Conservation (phyloP, 1,139 yeast genomes). For the Diutina neorugosa region DNA sequence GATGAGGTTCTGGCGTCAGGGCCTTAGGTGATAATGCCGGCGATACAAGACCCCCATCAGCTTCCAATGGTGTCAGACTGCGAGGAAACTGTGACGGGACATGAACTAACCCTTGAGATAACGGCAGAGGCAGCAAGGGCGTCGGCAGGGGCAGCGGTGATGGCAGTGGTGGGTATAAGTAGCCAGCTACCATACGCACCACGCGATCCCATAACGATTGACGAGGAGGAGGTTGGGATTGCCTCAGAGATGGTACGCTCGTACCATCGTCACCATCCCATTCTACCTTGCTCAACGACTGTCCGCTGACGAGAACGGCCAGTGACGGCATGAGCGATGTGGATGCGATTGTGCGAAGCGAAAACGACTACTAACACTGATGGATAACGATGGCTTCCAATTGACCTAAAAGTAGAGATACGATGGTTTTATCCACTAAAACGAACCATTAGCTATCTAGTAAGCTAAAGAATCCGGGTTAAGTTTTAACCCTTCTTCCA, state of each 20-base stretch:
- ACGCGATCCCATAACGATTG: background rate
- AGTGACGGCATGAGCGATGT: background rate
- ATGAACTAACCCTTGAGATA: background rate
- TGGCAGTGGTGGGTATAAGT: background rate
- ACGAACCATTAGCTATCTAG: too few relatives aligned
- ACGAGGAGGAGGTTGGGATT: background rate
- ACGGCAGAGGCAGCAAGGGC: background rate
- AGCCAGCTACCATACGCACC: background rate
- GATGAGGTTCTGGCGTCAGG: background rate
- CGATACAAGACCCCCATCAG: background rate
- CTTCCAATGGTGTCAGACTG: background rate
- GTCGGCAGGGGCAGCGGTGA: background rate
- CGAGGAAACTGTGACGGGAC: background rate
- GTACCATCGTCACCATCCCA: background rate
- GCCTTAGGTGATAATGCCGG: background rate
- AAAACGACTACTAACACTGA: background rate
- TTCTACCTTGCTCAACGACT: background rate
- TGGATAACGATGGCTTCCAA: background rate
- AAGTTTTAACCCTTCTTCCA: too few relatives aligned
- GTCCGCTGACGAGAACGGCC: background rate
- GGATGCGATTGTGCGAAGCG: background rate
- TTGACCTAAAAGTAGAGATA: too few relatives aligned
- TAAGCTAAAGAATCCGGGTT: too few relatives aligned
- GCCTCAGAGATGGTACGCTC: background rate
- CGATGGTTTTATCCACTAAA: too few relatives aligned